A percentile compares a stretch with the other conserved stretches of the same genome.
phyloP scores from a whole-genome alignment of 768 basidiomycete genomes.

The Gelatoporia subvermispora region DNA sequence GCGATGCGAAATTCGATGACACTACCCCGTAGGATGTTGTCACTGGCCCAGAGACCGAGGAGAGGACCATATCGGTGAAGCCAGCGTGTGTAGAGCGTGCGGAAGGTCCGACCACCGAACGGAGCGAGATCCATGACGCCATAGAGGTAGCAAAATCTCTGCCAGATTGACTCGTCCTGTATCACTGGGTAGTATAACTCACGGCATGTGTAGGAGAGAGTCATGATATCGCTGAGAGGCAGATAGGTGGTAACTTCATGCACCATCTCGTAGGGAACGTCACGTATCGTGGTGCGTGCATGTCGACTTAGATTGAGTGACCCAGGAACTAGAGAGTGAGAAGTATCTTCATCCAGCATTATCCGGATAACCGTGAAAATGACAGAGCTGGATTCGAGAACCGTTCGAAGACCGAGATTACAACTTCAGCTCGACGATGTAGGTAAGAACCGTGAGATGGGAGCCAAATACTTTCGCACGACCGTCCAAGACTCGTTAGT shows the following conservation, averaged over 20 bases:
- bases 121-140: constrained; percentile 5
- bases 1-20: constrained; percentile 9
- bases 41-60: constrained; percentile 16
- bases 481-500: no score
- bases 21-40: constrained; percentile 11
- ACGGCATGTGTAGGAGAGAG: constrained; percentile 12
- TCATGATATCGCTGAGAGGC: constrained; percentile 5
- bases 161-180: constrained; percentile 12
- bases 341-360: no score
- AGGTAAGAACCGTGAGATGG: no score
- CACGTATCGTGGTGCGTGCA: no score
- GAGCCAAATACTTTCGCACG: no score
- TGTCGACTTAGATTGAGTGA: no score
- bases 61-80: constrained; percentile 12
- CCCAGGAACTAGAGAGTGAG: no score
- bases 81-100: constrained; percentile 8
- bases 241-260: constrained; percentile 5
- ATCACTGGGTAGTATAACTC: constrained; percentile 1
- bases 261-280: constrained; percentile 14
- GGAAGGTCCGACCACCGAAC: constrained; percentile 15
- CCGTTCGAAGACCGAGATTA: no score
- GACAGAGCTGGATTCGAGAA: no score
- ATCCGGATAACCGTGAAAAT: no score
- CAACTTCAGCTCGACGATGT: no score
- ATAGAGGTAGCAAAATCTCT: constrained; percentile 2